Base-by-base conservation (phyloP, 2,329 filamentous ascomycete genomes). In the Fusarium pseudograminearum region DNA sequence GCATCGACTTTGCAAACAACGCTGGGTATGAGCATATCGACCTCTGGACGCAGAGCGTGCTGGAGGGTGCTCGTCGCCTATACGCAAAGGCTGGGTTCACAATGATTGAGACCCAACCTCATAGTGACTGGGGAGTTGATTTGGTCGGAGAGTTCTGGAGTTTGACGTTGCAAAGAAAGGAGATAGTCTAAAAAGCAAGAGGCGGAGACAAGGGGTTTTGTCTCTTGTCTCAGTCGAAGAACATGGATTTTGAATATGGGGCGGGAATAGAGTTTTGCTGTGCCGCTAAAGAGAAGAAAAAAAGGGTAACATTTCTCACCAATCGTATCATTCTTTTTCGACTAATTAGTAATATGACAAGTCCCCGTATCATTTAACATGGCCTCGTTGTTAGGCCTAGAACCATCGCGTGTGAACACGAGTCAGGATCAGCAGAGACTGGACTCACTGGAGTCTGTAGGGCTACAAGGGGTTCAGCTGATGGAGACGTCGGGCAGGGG, bases 101-200 rank as follows among this genome's bases (percentile, higher is more conserved):
- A 36, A 16, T 48, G 30, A 3, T 44, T n/a, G 34, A 63, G 34
- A 56, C 48, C 0, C 14, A 44, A 1, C 11, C 9, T 7, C 60
- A 63, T 1, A n/a, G 11, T 1, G 48, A 63, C 6, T 63, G 24
- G 20, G 60, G 60, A 0, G 57, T 63, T 0, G 30, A 30, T 3
- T 7, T 56, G 30, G 28, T 53, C 0, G 60, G 60, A 4, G 60
- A 63, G 4, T 55, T 62, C 14, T 63, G 60, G 60, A 47, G 5
- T 0, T 8, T 63, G 5, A 22, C 15, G 3, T 18, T 62, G 2
- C 46, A 16, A 61, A 31, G 24, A 10, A 16, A 22, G 12, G 18
- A 45, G 7, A 9, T 16, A 7, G 6, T 46, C 4, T 31, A 30
- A 30, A 28, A 20, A 22, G 28, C n/a, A 22, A 40, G 7, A 40